A percentile compares a stretch with the other conserved stretches of the same genome.
Conservation (phyloP, 1,284 basidiomycete species). For the Chalciporus sp. region DNA sequence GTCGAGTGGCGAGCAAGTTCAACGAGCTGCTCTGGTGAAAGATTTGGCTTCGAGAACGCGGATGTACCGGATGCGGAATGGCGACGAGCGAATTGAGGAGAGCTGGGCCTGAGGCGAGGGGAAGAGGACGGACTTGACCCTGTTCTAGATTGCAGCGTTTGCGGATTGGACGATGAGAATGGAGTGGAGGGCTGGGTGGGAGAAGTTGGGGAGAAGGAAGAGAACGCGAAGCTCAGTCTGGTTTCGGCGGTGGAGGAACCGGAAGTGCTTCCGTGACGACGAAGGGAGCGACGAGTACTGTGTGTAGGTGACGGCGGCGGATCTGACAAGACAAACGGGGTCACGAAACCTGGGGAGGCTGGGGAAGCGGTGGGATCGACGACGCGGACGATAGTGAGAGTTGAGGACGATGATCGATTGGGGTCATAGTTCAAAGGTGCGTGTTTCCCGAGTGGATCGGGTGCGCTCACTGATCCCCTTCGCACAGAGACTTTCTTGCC, state of each 20-base stretch:
- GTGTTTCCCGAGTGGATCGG: slow-evolving; percentile 65
- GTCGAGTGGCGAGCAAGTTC: slow-evolving; percentile 65
- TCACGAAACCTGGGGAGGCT: slow-evolving; percentile 16
- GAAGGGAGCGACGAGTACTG: slow-evolving; percentile 26
- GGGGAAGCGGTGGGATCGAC: slow-evolving; percentile 22
- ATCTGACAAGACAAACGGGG: slow-evolving; percentile 28
- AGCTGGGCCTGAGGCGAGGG: slow-evolving; percentile 49
- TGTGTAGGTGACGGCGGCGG: slow-evolving; percentile 32
- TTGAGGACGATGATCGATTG: slow-evolving; percentile 57
- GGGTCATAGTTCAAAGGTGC: slow-evolving; percentile 53
- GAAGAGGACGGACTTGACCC: slow-evolving; percentile 41
- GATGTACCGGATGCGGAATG: slow-evolving; percentile 31
- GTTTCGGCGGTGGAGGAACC: slow-evolving; percentile 35
- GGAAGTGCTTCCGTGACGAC: slow-evolving; percentile 32
- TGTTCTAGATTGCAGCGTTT: slow-evolving; percentile 13
- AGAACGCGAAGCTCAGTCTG: slow-evolving; percentile 67
- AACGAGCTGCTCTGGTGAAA: slow-evolving; percentile 68
- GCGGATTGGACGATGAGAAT: slow-evolving; percentile 12
- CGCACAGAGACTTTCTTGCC: slow-evolving; percentile 51
- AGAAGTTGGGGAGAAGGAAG: slow-evolving; percentile 50
- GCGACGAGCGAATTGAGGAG: slow-evolving; percentile 41
- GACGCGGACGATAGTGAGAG: slow-evolving; percentile 74
- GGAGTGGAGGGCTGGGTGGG: slow-evolving; percentile 20
- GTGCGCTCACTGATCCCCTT: slow-evolving; percentile 65
- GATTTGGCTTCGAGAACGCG: slow-evolving; percentile 41